Evolutionary conservation across 139 green algal genomes (phyloP).

Genomic region (Closterium sp.): DNA sequence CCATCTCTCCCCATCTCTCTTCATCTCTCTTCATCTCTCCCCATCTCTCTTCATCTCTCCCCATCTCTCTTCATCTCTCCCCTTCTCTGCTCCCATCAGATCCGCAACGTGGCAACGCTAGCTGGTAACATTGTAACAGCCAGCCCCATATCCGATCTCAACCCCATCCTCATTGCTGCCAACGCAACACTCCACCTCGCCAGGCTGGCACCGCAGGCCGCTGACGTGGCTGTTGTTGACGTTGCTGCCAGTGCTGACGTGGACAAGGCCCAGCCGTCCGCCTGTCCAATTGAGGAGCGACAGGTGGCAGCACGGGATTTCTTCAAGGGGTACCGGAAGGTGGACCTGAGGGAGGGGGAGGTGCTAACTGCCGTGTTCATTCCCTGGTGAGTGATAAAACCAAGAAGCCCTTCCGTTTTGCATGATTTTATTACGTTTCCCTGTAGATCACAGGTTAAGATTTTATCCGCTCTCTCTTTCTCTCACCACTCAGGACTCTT

Average conservation of each 20-base stretch:
- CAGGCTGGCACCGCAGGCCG: slow-evolving; percentile 43
- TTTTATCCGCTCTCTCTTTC: not conserved
- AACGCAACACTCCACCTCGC: slow-evolving; percentile 67
- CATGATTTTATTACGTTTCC: not conserved
- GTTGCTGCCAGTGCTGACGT: not conserved
- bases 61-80: not conserved
- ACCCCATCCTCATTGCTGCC: slow-evolving; percentile 84
- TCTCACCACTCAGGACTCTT: not conserved
- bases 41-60: not conserved
- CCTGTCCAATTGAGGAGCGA: not conserved
- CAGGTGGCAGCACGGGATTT: slow-evolving; percentile 67
- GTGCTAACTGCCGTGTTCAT: slow-evolving; percentile 71
- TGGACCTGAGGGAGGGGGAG: slow-evolving; percentile 73
- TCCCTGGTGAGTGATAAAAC: slow-evolving; percentile 37
- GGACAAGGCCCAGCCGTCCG: not conserved
- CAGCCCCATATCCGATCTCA: slow-evolving; percentile 90
- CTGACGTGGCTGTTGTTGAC: not conserved
- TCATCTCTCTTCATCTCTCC: not conserved
- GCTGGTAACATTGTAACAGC: slow-evolving; percentile 91
- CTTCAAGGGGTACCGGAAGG: slow-evolving; percentile 87
- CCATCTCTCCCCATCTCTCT: not conserved
- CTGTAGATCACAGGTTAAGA: too few species aligned
- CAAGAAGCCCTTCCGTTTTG: too few species aligned
- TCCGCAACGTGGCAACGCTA: slow-evolving; percentile 88
- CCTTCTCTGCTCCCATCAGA: slow-evolving; percentile 58